Percentiles rank a stretch among this genome's conserved stretches.
Conservation (phyloP, 1,139 yeast species). For the Pichia sp. region DNA sequence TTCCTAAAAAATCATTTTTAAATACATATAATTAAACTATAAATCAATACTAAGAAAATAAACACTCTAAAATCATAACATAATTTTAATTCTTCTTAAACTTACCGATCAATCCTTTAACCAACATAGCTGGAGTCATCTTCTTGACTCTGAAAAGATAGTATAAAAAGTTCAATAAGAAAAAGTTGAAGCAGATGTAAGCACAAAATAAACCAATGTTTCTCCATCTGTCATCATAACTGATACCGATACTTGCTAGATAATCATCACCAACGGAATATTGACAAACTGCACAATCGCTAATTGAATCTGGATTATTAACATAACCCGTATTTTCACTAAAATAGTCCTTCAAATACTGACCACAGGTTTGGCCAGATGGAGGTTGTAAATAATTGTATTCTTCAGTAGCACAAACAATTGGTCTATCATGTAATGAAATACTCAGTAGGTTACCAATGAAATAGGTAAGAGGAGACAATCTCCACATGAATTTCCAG, state of each 20-base stretch:
- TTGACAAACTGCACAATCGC: constrained; percentile 51
- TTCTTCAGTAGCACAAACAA: constrained; percentile 44
- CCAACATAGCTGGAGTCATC: no score
- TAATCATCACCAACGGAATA: constrained; percentile 48
- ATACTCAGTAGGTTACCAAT: constrained; percentile 45
- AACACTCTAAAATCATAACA: no score
- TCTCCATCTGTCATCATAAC: constrained; percentile 50
- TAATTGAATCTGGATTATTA: constrained; percentile 39
- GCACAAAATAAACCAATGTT: constrained; percentile 54
- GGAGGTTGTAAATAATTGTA: constrained; percentile 46
- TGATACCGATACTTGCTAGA: constrained; percentile 35
- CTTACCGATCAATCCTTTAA: no score
- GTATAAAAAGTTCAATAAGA: constrained; percentile 11
- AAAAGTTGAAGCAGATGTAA: constrained; percentile 43
- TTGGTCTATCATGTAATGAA: constrained; percentile 45
- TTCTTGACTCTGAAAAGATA: constrained; percentile 11
- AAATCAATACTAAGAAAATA: no score
- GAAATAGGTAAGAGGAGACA: constrained; percentile 60
- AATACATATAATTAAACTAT: no score
- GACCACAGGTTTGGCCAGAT: constrained; percentile 44
- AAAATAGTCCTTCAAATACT: constrained; percentile 34
- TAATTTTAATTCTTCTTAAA: no score
- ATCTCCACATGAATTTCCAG: constrained; percentile 63
- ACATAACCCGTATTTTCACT: constrained; percentile 42
- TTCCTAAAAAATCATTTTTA: no score